Conservation (phyloP, 148 eudicot genomes). For the Fagopyrum homotropicum region DNA sequence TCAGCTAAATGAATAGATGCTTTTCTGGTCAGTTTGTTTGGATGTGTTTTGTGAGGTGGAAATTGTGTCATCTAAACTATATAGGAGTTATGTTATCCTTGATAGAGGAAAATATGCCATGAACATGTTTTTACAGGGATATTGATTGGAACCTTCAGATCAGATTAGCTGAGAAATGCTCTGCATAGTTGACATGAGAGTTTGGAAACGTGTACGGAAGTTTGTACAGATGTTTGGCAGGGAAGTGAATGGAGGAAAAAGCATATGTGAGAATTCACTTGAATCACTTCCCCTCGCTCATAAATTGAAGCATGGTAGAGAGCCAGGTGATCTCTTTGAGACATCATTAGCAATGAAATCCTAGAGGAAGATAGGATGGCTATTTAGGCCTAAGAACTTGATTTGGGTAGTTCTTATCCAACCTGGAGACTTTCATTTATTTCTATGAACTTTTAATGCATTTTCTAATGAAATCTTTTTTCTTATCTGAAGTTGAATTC, state of each 20-base stretch:
- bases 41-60: not conserved
- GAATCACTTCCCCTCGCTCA: not conserved
- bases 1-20: not conserved
- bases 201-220: too few relatives aligned
- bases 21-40: not conserved
- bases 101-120: not conserved
- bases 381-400: not conserved
- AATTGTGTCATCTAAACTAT: not conserved
- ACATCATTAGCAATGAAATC: not conserved
- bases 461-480: not conserved
- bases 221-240: not conserved
- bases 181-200: not conserved
- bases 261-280: not conserved
- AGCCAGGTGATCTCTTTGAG: not conserved
- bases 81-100: not conserved
- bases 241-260: not conserved
- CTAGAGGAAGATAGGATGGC: not conserved
- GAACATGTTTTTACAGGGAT: not conserved
- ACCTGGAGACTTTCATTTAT: not conserved
- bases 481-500: not conserved
- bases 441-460: not conserved
- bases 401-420: conserved; percentile 2
- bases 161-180: not conserved
- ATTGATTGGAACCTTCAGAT: not conserved
- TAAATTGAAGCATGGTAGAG: not conserved